Evolutionary conservation across 2,329 filamentous ascomycete species (phyloP).

Genomic region (Zasmidium cellare): DNA sequence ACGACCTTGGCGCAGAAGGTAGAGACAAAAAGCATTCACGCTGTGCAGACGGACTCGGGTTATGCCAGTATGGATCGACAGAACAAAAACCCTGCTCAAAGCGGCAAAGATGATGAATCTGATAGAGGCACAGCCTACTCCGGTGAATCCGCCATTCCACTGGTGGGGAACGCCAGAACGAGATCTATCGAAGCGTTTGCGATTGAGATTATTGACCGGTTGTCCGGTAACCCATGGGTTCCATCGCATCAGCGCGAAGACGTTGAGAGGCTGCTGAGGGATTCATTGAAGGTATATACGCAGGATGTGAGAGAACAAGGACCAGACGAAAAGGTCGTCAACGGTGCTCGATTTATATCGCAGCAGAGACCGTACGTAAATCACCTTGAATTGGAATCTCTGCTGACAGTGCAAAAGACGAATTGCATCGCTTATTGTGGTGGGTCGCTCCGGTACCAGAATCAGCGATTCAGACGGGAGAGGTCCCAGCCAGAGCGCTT

Average conservation of each 20-base stretch:
- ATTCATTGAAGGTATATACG: neutral
- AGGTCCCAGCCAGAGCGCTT: neutral
- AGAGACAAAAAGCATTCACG: no score
- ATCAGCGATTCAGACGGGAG: neutral
- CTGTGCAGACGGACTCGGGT: neutral
- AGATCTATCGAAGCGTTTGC: neutral
- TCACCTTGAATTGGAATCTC: neutral
- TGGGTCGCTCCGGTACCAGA: neutral
- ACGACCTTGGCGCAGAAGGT: no score
- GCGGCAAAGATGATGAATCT: neutral
- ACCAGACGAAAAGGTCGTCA: neutral
- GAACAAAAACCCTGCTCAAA: neutral
- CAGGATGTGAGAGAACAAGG: neutral
- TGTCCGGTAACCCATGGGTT: neutral
- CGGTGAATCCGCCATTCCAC: neutral
- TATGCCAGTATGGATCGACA: neutral
- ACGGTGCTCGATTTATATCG: neutral
- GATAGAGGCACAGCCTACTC: neutral
- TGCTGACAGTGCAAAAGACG: neutral
- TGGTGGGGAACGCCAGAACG: neutral
- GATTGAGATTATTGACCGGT: neutral
- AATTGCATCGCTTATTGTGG: neutral
- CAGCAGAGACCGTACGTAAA: neutral
- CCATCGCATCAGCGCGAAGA: neutral
- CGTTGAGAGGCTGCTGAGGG: neutral